Percentiles rank a stretch among this genome's conserved stretches.
These are phyloP conservation scores for Aspergillus quadricinctus DNA, from an alignment of 2,329 filamentous ascomycete genomes.

Conservation along the genomic window DNA sequence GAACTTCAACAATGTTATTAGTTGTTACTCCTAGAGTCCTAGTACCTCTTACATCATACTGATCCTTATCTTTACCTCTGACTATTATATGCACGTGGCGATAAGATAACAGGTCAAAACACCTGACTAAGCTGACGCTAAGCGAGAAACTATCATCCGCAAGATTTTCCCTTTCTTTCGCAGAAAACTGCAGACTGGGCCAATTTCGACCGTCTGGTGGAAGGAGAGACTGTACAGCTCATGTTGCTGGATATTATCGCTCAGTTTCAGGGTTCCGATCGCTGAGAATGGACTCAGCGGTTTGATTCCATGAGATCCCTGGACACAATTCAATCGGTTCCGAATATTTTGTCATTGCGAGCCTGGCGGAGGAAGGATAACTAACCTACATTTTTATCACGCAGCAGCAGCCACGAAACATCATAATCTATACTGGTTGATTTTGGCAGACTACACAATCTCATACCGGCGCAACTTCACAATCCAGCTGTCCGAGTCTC, in stretches of 20 bases:
- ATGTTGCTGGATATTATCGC: not conserved
- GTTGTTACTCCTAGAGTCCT: not conserved
- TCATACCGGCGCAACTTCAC: slow-evolving; percentile 23
- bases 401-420: not conserved
- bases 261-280: not conserved
- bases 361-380: not conserved
- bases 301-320: not conserved
- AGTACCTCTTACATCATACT: not conserved
- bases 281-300: not conserved
- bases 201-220: not conserved
- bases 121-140: slow-evolving; percentile 5
- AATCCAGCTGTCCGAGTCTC: slow-evolving; percentile 33
- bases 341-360: not conserved
- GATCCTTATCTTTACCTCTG: not conserved
- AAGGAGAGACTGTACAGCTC: not conserved
- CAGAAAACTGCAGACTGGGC: not conserved
- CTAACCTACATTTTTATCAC: not conserved
- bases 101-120: not conserved
- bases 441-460: not conserved
- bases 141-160: not conserved
- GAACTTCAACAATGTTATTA: not conserved
- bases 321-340: not conserved
- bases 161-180: not conserved
- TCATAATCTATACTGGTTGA: not conserved
- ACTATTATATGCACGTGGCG: not conserved